phyloP scores from a whole-genome alignment of 2,329 filamentous ascomycete species.

The Penicillium hesseltinei region DNA sequence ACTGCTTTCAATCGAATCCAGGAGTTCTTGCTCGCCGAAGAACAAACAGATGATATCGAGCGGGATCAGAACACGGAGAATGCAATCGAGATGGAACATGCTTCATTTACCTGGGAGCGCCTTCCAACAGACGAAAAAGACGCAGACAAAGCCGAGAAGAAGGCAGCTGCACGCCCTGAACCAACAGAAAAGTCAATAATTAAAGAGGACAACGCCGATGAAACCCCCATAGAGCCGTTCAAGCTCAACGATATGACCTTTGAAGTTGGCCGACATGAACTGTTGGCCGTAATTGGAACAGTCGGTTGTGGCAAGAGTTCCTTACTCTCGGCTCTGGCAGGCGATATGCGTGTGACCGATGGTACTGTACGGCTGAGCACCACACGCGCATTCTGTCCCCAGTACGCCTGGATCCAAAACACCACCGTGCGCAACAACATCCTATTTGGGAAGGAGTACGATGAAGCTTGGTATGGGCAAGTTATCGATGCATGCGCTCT shows the following conservation, averaged over 20 bases:
- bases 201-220: slow-evolving; percentile 12
- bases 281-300: slow-evolving; percentile 62
- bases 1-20: slow-evolving; percentile 81
- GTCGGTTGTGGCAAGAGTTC: slow-evolving; percentile 85
- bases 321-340: slow-evolving; percentile 80
- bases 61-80: slow-evolving; percentile 53
- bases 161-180: slow-evolving; percentile 45
- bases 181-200: slow-evolving; percentile 11
- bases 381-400: slow-evolving; percentile 83
- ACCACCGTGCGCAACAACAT: slow-evolving; percentile 85
- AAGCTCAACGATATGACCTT: slow-evolving; percentile 41
- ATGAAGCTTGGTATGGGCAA: slow-evolving; percentile 74
- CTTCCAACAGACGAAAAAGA: slow-evolving; percentile 22
- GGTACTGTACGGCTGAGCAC: slow-evolving; percentile 80
- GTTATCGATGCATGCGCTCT: slow-evolving; percentile 87
- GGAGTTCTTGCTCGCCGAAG: slow-evolving; percentile 83
- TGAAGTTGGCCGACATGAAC: slow-evolving; percentile 38
- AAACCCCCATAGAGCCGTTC: slow-evolving; percentile 38
- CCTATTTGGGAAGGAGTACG: slow-evolving; percentile 75
- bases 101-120: slow-evolving; percentile 67
- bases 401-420: slow-evolving; percentile 98
- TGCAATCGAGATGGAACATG: slow-evolving; percentile 67
- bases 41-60: slow-evolving; percentile 69
- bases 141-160: slow-evolving; percentile 26
- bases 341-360: slow-evolving; percentile 74